Evolutionary conservation across 345 rosid genomes (phyloP), one percentile per base, ranked within the genome.

Genomic region (Psidium guajava): DNA sequence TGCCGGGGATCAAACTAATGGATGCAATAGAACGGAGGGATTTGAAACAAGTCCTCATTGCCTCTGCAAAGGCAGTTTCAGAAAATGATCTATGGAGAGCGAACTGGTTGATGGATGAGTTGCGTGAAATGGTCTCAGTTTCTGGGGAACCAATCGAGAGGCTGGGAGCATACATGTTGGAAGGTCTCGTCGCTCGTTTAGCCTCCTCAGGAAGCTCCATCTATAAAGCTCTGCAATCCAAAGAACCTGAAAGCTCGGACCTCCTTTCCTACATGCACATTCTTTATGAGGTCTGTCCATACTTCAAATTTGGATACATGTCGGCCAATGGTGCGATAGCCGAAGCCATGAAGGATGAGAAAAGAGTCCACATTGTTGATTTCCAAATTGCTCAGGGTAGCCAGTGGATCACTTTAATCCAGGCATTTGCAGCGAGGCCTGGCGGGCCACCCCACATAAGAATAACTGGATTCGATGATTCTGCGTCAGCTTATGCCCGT

Each of bases 251-350:
- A 18, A 93, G 96, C 52, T 84, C 91, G 6, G 96, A 94, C 10
- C 91, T 96, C 51, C 90, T 95, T 75, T 94, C 98, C 40, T 94
- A 94, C 88, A 92, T 95, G 93, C 92, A 92, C 88, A 90, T 94
- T 85, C 92, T 95, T 42, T 93, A 95, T 47, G 98, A 95, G 92
- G 96, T 94, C 56, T 96, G 99, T 53, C 98, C 99, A 28, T 96
- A 94, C 90, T 92, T 96, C 88, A 96, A 95, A 86, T 96, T 96
- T 36, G 98, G 98, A 1, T 96, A 95, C 92, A 95, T 96, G 96
- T 95, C 99, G 47, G 98, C 98, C 8, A 96, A 95, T 85, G 99
- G 99, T 80, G 99, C 99, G 3, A 93, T 96, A 42, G 99, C 99
- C 20, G 98, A 95, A 89, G 99, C 98, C 87, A 94, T 95, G 98